These are phyloP conservation scores for Saccharata proteae DNA, from an alignment of 2,329 filamentous ascomycete species.

Conservation along the genomic window DNA sequence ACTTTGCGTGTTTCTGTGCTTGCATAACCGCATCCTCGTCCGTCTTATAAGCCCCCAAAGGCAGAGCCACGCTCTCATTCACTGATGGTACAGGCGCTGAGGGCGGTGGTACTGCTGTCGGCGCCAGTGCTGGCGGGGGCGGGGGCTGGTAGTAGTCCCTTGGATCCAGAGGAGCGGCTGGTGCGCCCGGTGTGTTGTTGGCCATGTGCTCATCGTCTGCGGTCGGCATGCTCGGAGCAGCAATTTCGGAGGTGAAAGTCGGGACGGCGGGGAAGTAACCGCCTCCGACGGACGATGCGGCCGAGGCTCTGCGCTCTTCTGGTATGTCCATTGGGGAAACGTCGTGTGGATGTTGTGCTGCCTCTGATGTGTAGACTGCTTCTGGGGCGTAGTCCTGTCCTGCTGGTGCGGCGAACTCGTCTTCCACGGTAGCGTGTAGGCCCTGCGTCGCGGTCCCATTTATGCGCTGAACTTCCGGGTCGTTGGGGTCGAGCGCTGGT, in stretches of 20 bases:
- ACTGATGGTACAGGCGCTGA: neutral
- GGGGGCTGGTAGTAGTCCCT: conserved; percentile 20
- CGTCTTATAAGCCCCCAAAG: conserved; percentile 28
- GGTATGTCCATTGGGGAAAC: conserved; percentile 40
- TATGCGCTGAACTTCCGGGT: conserved; percentile 51
- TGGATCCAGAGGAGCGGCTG: conserved; percentile 16
- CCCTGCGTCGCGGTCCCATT: conserved; percentile 24
- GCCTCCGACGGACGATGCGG: conserved; percentile 30
- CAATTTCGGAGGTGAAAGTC: conserved; percentile 28
- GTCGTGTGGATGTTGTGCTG: conserved; percentile 20
- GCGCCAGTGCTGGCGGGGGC: conserved; percentile 1
- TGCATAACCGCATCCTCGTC: conserved; percentile 62
- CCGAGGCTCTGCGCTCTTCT: conserved; percentile 30
- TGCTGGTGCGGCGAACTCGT: conserved; percentile 29
- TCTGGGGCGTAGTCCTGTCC: conserved; percentile 13
- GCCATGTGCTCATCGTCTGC: conserved; percentile 18
- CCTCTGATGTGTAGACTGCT: conserved; percentile 26
- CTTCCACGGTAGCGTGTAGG: conserved; percentile 45
- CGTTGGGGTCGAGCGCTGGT: conserved; percentile 46
- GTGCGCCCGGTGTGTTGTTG: conserved; percentile 13
- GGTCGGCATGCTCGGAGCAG: conserved; percentile 23
- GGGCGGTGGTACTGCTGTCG: neutral
- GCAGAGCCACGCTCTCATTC: neutral
- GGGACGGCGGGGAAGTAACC: conserved; percentile 47
- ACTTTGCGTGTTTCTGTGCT: conserved; percentile 92